A percentile compares a stretch with the other conserved stretches of the same genome.
Conservation (phyloP, 2,329 filamentous ascomycete genomes). For the Penicillium polonicum region DNA sequence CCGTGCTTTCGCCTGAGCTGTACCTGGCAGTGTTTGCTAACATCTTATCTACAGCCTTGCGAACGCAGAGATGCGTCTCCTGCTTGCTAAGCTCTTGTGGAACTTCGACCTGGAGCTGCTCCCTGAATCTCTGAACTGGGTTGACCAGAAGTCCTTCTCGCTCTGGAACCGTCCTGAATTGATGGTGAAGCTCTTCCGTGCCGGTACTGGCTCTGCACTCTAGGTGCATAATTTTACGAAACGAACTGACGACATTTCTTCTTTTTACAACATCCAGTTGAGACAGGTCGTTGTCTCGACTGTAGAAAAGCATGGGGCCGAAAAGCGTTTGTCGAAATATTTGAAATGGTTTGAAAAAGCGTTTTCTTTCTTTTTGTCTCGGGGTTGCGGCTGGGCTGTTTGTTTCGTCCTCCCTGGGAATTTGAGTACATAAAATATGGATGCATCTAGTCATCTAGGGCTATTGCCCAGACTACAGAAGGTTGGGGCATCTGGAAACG, state of each 20-base stretch:
- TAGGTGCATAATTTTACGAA: neutral
- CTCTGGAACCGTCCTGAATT: constrained; percentile 41
- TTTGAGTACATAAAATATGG: neutral
- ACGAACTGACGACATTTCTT: neutral
- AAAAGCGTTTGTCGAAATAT: neutral
- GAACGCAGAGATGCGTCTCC: constrained; percentile 41
- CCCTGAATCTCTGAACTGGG: constrained; percentile 26
- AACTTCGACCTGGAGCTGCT: constrained; percentile 41
- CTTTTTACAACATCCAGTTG: neutral
- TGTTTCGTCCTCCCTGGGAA: neutral
- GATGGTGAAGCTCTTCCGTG: constrained; percentile 30
- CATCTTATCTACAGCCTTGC: constrained; percentile 24
- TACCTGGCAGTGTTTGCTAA: neutral
- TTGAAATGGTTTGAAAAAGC: neutral
- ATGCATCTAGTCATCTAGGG: neutral
- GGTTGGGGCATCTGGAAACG: neutral
- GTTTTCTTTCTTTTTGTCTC: neutral
- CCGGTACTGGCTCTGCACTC: neutral
- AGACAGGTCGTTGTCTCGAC: neutral
- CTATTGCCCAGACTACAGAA: neutral
- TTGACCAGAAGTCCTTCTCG: constrained; percentile 33
- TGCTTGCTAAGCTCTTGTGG: constrained; percentile 39
- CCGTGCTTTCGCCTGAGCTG: neutral
- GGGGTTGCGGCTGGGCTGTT: neutral
- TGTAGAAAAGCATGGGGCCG: neutral